phyloP scores from a whole-genome alignment of 148 eudicot genomes.

The Talinum fruticosum region DNA sequence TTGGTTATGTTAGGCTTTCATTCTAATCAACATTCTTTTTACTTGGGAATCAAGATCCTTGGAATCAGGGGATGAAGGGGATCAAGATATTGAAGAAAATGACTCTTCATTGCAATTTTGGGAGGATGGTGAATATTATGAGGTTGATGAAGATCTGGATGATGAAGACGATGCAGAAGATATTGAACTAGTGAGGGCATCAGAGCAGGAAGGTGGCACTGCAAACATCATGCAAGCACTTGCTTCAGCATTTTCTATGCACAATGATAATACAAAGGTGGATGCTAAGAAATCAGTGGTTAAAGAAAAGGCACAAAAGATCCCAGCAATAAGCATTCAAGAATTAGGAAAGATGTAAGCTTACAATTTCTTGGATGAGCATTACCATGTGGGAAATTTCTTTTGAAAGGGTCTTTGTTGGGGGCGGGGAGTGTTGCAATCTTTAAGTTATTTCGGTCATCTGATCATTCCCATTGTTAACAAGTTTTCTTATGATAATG shows the following conservation, averaged over 20 bases:
- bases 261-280: too few relatives aligned
- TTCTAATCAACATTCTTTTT: neutral
- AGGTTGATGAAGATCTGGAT: constrained; percentile 28
- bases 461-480: neutral
- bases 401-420: neutral
- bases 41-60: constrained; percentile 20
- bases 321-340: too few relatives aligned
- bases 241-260: too few relatives aligned
- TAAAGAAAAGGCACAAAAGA: too few relatives aligned
- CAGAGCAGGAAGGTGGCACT: constrained; percentile 23
- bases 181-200: constrained; percentile 8
- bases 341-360: neutral
- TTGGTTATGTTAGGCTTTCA: neutral
- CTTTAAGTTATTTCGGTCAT: too few relatives aligned
- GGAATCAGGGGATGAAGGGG: constrained; percentile 20
- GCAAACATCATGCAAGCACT: too few relatives aligned
- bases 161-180: constrained; percentile 1
- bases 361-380: neutral
- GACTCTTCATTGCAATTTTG: constrained; percentile 17
- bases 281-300: too few relatives aligned
- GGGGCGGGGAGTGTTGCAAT: neutral
- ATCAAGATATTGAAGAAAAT: constrained; percentile 25
- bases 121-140: constrained; percentile 32
- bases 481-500: constrained; percentile 15
- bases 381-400: neutral